Evolutionary conservation across 768 basidiomycete genomes (phyloP), one percentile per base, ranked within the genome.

Genomic region (Cyclocybe cylindracea): DNA sequence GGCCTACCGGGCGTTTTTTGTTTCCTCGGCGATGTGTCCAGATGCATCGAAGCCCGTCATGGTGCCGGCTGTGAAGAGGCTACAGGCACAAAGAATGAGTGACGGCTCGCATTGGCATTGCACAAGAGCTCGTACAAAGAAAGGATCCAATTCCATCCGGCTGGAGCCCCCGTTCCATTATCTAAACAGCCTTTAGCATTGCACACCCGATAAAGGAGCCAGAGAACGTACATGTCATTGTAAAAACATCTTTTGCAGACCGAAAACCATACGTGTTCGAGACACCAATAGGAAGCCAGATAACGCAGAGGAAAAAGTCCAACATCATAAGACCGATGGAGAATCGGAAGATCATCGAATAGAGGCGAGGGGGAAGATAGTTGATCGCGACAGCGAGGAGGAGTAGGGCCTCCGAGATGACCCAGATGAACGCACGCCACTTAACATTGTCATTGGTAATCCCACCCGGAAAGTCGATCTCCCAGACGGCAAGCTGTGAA

Each of bases 251-350:
- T 34, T 83, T 80, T 0, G 90, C 88, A 10, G 83, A 79, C 41
- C 92, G 82, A 71, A 97, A 93, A 8, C 94, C 94, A 57, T 95
- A 97, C 0, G 93, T 93, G 59, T 78, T 86, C 5, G 86, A 86
- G 3, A 93, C 94, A 0, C 91, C 92, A 46, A 97, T 91, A 0
- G 94, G 94, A 36, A 97, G 80, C 94, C 94, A 96, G 58, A 94
- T 90, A 44, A 91, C 65, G 65, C 89, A 92, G 14, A 95, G 80
- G 64, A 93, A 75, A 69, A 94, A 94, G 72, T 96, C 94, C 44
- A 94, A 69, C 77, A 91, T 83, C 67, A 94, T 87, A 42, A 95
- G 63, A 10, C 64, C 77, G 39, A 92, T 72, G 0, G 90, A 85
- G 57, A 90, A 77, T 57, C 83, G 85, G 80, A 97, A 96, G 39